Evolutionary conservation across 2,329 filamentous ascomycete species (phyloP).

Genomic region (Colletotrichum euphorbiae): DNA sequence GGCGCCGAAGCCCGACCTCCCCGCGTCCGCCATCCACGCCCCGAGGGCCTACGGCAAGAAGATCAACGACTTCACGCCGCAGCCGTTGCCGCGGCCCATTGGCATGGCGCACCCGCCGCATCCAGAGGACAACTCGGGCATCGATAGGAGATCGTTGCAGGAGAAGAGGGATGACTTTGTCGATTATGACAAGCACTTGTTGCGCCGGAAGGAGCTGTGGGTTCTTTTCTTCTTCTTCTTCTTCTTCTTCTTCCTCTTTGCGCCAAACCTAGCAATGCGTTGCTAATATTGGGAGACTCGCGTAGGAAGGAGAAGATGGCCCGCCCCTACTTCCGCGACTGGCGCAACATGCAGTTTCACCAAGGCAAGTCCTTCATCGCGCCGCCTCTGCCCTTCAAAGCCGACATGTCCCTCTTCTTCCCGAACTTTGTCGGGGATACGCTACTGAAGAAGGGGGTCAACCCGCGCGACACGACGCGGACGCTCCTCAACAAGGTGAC

Average conservation of each 20-base stretch:
- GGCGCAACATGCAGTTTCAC: constrained; percentile 83
- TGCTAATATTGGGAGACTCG: constrained; percentile 7
- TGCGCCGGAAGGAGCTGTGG: constrained; percentile 80
- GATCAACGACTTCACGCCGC: constrained; percentile 66
- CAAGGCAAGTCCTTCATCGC: constrained; percentile 93
- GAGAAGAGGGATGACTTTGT: constrained; percentile 84
- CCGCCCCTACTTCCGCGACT: constrained; percentile 96
- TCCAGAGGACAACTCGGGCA: constrained; percentile 83
- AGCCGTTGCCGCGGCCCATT: constrained; percentile 78
- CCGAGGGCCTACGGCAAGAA: constrained; percentile 70
- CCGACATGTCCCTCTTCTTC: constrained; percentile 87
- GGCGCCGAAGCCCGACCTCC: constrained; percentile 52
- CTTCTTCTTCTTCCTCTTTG: no score
- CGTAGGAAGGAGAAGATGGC: constrained; percentile 78
- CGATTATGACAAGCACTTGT: constrained; percentile 86
- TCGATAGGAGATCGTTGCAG: constrained; percentile 73
- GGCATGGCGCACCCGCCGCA: constrained; percentile 81
- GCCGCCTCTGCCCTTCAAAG: constrained; percentile 85
- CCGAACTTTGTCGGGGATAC: constrained; percentile 90
- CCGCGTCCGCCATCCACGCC: constrained; percentile 65
- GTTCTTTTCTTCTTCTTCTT: constrained; percentile 36
- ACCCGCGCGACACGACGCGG: constrained; percentile 77
- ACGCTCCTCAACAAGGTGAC: constrained; percentile 78
- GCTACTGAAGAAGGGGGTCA: constrained; percentile 67
- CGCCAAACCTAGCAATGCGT: background rate